Evolutionary conservation across 352 stramenopile species (phyloP), one percentile per base, ranked within the genome.

Genomic region (Phytophthora constricta): DNA sequence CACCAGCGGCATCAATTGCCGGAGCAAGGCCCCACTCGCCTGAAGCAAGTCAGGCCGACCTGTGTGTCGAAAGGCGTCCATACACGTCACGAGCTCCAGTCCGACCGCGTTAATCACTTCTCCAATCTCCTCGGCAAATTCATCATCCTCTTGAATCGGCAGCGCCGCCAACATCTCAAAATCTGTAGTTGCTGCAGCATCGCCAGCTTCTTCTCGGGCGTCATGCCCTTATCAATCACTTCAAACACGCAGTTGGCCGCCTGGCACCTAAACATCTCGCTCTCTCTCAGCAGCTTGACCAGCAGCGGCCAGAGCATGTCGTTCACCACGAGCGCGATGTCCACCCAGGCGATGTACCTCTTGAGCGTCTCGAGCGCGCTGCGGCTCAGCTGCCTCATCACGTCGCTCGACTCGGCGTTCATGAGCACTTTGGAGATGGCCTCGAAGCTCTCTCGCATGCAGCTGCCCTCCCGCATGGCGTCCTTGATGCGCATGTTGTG

Each of bases 401-500:
- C 76, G 28, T 82, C 80, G 45, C 82, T 92, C n/a, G 74, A 65
- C 17, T 92, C 79, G 33, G 72, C 85, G 65, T 93, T 91, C 41
- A 88, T 68, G 26, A 96, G 62, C 37, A 96, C 87, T 48, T 91
- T 91, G 68, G 89, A 87, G 55, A 94, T 93, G 11, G 88, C 86
- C 27, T 96, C 84, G 50, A 95, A 89, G 11, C 80, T 93, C 45
- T 92, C 84, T 1, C 75, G 70, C 77, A 96, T 95, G 51, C 68
- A 80, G 5, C 76, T 76, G 42, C 79, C 86, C 69, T 93, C 82
- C 9, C 89, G 82, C 87, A 96, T 96, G 4, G 89, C 87, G 61
- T 96, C 89, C 52, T 96, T 96, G 58, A 96, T 93, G 52, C 75
- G 77, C 83, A 94, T 95, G 72, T 95, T 96, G 49, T 79, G 76